Evolutionary conservation across 805 yeast species (phyloP), one percentile per base, ranked within the genome.

Genomic region (Osmozyma mogii): DNA sequence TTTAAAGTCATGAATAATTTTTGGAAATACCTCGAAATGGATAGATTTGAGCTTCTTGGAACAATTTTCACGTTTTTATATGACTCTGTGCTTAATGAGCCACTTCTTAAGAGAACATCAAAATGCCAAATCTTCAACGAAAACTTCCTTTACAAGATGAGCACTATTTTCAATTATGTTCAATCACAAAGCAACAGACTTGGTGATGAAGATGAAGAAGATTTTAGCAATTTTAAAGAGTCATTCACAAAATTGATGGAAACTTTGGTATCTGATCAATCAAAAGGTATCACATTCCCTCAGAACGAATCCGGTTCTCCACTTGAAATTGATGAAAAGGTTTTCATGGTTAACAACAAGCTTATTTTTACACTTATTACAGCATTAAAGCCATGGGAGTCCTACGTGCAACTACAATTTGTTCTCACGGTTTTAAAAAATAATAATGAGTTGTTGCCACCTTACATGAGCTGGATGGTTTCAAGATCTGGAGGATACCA

Each of bases 71-170:
- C 52, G 0, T 63, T 74, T 15, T 56, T 84, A 34, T 71, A 65
- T 11, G 47, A 55, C 1, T 56, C 60, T 14, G 67, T 88, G 3
- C 45, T 84, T 20, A 50, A 57, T 16, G 96, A 88, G 40, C 45
- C 59, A 3, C 55, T 68, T 9, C 80, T 76, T 48, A 73, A 73
- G 41, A 78, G 76, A 44, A 61, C 78, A 36, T 70, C 85, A 0
- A 88, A 87, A 49, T 70, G 84, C 36, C 73, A 75, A 36, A 68
- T 87, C 10, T 69, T 89, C 45, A 84, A 84, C 43, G 96, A 88
- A 47, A 72, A 81, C 64, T 72, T 78, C 14, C 47, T 85, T 34
- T 64, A 67, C 16, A 75, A 75, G 31, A 40, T 84, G 17, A 70
- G 74, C 19, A 62, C 70, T 3, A 50, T 84, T 3, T 75, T 51